Evolutionary conservation across 192 early-diverging fungal genomes (phyloP).

Genomic region (Backusella luteola): DNA sequence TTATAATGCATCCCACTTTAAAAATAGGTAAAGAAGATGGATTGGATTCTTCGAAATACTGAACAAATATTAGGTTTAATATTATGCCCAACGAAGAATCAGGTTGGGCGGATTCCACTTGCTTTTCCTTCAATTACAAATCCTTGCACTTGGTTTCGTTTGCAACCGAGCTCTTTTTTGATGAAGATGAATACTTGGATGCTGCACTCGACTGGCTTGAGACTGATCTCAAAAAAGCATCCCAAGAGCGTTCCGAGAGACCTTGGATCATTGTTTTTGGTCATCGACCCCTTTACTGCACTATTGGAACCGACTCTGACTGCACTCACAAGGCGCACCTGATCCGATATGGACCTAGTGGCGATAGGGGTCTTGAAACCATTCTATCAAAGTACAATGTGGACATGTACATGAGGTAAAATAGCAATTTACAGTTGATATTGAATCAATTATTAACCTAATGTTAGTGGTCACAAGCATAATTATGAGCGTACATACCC

Average conservation of each 20-base stretch:
- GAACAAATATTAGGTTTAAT: conserved; percentile 4
- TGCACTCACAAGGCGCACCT: conserved; percentile 7
- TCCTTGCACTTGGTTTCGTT: conserved; percentile 25
- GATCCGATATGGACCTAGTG: background rate
- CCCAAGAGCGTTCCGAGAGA: background rate
- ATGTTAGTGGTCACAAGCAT: conserved; percentile 22
- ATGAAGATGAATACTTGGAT: conserved; percentile 9
- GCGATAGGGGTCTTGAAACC: background rate
- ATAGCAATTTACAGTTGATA: background rate
- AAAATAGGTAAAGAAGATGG: conserved; percentile 14
- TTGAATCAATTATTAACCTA: background rate
- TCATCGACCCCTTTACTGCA: conserved; percentile 25
- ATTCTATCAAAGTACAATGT: conserved; percentile 19
- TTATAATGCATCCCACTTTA: conserved; percentile 29
- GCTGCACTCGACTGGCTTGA: conserved; percentile 25
- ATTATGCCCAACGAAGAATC: conserved; percentile 19
- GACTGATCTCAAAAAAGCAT: conserved; percentile 20
- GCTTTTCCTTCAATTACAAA: conserved; percentile 25
- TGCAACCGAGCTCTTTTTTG: conserved; percentile 26
- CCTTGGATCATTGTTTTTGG: conserved; percentile 31
- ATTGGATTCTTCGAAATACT: too few relatives aligned
- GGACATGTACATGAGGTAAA: conserved; percentile 16
- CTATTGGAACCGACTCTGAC: background rate
- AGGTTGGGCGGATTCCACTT: conserved; percentile 15
- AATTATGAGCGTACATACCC: conserved; percentile 30